A percentile compares a stretch with the other conserved stretches of the same genome.
Conservation (phyloP, 2,329 filamentous ascomycete species). For the Cyanodermella asteris region DNA sequence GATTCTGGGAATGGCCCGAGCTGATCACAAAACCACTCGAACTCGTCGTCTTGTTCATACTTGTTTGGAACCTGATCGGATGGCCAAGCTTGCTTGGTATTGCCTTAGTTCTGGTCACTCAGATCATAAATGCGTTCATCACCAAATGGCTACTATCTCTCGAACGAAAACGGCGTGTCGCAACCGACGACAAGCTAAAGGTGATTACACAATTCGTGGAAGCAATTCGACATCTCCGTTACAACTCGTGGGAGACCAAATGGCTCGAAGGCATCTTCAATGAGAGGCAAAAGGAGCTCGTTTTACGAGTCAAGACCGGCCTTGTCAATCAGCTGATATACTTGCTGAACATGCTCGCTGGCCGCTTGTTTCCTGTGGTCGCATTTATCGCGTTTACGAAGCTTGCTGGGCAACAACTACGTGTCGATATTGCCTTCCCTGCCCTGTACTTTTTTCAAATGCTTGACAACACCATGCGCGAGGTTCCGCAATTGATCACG, state of each 20-base stretch:
- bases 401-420: constrained; percentile 42
- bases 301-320: constrained; percentile 39
- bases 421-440: constrained; percentile 68
- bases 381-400: constrained; percentile 67
- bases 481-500: constrained; percentile 54
- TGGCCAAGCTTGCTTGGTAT: constrained; percentile 59
- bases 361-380: constrained; percentile 55
- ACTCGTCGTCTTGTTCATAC: constrained; percentile 47
- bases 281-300: constrained; percentile 44
- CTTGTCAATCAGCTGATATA: constrained; percentile 41
- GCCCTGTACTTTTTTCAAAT: constrained; percentile 62
- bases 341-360: constrained; percentile 49
- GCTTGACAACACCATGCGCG: constrained; percentile 50
- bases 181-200: constrained; percentile 60
- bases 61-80: constrained; percentile 61
- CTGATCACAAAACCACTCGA: constrained; percentile 57
- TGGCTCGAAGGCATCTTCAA: constrained; percentile 52
- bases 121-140: constrained; percentile 45
- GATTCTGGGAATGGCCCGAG: constrained; percentile 72
- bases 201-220: constrained; percentile 72
- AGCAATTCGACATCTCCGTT: constrained; percentile 56
- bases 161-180: constrained; percentile 47
- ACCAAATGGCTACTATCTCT: constrained; percentile 44
- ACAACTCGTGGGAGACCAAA: constrained; percentile 46
- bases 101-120: constrained; percentile 43